phyloP scores from a whole-genome alignment of 1,284 basidiomycete species.

The Boletus semigastroideus region DNA sequence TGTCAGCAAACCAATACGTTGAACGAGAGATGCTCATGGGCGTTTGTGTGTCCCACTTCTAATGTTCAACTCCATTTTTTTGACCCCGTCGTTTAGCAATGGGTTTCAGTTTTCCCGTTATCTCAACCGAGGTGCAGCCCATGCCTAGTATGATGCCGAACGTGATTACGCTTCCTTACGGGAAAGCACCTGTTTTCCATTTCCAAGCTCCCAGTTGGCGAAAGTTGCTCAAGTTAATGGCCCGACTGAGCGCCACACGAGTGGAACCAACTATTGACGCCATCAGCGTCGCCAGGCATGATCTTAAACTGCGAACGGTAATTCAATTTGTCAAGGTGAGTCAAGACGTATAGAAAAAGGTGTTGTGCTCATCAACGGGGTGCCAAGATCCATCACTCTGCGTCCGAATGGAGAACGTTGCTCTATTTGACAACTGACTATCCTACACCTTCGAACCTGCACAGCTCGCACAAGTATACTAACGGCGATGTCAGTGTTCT shows the following conservation, averaged over 20 bases:
- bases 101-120: constrained; percentile 59
- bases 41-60: constrained; percentile 54
- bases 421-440: constrained; percentile 75
- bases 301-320: constrained; percentile 65
- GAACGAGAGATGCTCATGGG: constrained; percentile 60
- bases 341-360: background rate
- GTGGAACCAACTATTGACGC: constrained; percentile 71
- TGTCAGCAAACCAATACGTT: constrained; percentile 56
- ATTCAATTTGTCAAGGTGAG: constrained; percentile 72
- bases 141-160: constrained; percentile 63
- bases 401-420: constrained; percentile 66
- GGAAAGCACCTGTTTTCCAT: constrained; percentile 64
- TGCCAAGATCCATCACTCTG: constrained; percentile 54
- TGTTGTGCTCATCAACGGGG: constrained; percentile 2
- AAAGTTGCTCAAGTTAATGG: constrained; percentile 69
- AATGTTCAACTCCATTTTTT: background rate
- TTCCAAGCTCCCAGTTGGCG: constrained; percentile 72
- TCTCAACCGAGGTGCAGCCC: constrained; percentile 44
- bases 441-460: constrained; percentile 49
- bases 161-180: constrained; percentile 68
- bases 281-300: constrained; percentile 53
- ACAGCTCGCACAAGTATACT: constrained; percentile 47
- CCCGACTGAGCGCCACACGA: constrained; percentile 62
- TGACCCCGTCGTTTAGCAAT: constrained; percentile 46
- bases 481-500: constrained; percentile 60